phyloP scores from a whole-genome alignment of 148 eudicot species.

The Vaccinium corymbosum region DNA sequence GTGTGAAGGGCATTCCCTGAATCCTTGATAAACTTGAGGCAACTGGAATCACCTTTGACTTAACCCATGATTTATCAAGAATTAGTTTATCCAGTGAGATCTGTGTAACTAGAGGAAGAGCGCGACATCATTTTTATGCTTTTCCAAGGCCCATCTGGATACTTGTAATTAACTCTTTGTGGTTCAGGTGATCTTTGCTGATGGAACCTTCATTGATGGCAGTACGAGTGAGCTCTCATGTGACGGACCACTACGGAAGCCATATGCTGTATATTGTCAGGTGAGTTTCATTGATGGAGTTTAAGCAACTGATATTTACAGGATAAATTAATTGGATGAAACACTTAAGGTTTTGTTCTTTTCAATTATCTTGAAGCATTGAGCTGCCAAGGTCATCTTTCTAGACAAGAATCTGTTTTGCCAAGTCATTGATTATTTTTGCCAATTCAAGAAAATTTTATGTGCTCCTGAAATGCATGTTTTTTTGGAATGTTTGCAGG shows the following conservation, averaged over 20 bases:
- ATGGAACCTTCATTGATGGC: constrained; percentile 94
- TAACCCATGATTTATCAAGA: background rate
- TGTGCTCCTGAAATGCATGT: background rate
- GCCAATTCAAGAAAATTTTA: background rate
- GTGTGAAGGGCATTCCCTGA: background rate
- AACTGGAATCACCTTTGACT: background rate
- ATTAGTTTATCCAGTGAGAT: background rate
- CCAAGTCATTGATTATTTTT: background rate
- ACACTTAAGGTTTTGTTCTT: background rate
- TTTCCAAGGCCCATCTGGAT: background rate
- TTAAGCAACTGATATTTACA: background rate
- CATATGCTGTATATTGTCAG: constrained; percentile 89
- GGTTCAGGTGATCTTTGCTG: constrained; percentile 87
- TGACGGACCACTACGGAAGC: constrained; percentile 92
- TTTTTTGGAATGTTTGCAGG: constrained; percentile 42
- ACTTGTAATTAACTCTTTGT: constrained; percentile 12
- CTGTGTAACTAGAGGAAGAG: background rate
- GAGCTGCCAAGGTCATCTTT: background rate
- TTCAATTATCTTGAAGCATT: background rate
- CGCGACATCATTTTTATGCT: background rate
- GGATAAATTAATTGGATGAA: background rate
- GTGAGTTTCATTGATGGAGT: constrained; percentile 24
- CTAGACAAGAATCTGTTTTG: background rate
- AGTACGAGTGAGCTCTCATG: constrained; percentile 98
- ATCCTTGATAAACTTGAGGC: background rate